phyloP scores from a whole-genome alignment of 2,329 filamentous ascomycete species.

The Epichloe aotearoae region DNA sequence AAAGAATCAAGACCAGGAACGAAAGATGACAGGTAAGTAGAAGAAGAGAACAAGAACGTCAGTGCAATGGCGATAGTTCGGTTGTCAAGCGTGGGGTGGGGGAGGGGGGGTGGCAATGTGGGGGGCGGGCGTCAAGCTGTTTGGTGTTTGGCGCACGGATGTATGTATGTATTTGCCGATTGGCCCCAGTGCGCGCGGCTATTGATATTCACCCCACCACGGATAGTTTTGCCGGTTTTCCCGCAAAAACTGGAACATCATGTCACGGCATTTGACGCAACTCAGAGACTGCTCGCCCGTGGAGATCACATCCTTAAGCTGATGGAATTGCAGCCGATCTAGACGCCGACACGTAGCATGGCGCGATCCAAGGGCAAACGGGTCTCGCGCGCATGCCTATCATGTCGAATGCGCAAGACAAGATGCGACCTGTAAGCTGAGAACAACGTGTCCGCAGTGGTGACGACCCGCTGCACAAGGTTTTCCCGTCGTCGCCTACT shows the following conservation, averaged over 20 bases:
- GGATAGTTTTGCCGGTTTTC: constrained; percentile 1
- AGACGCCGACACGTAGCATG: constrained; percentile 9
- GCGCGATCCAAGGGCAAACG: constrained; percentile 14
- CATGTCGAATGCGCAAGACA: constrained; percentile 19
- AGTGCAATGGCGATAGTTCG: not conserved
- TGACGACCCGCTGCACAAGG: not conserved
- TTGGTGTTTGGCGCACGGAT: not conserved
- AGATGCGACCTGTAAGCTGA: constrained; percentile 19
- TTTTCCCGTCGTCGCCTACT: constrained; percentile 3
- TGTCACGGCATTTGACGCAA: constrained; percentile 7
- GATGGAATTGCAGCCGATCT: constrained; percentile 7
- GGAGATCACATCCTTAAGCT: constrained; percentile 2
- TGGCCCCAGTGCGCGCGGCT: constrained; percentile 3
- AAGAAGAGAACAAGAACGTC: not conserved
- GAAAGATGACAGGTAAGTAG: not conserved
- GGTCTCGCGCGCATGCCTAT: constrained; percentile 19
- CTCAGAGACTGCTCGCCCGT: constrained; percentile 5
- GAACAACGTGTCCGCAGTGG: not conserved
- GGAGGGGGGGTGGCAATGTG: not conserved
- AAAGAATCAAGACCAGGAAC: no score
- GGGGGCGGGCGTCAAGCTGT: not conserved
- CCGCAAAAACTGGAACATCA: constrained; percentile 1
- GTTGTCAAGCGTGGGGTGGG: not conserved
- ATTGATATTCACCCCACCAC: constrained; percentile 4
- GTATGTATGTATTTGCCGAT: not conserved